Evolutionary conservation across 75 land plant species (phyloP).

Genomic region (Larix kaempferi): DNA sequence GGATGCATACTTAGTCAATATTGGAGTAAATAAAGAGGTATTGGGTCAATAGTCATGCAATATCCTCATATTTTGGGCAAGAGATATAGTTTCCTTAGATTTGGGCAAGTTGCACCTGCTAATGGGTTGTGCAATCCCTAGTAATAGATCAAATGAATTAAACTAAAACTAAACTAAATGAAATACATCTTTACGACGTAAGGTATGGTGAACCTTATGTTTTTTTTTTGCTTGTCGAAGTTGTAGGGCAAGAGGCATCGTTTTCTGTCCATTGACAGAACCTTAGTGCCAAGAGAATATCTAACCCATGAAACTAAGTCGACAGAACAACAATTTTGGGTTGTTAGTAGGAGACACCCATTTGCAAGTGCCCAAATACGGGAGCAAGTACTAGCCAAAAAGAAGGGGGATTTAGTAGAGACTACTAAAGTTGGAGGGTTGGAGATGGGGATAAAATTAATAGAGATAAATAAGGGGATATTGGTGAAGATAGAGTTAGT

Average conservation of each 20-base stretch:
- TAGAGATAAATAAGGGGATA: not conserved
- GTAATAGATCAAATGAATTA: no score
- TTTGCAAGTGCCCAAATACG: slow-evolving; percentile 37
- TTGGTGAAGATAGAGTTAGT: not conserved
- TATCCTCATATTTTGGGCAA: no score
- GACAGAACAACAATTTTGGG: not conserved
- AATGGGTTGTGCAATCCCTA: no score
- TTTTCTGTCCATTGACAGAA: not conserved
- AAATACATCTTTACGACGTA: no score
- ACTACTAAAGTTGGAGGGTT: not conserved
- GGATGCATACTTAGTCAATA: no score
- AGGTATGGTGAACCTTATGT: no score
- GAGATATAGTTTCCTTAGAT: no score
- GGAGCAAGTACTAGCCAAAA: slow-evolving; percentile 32
- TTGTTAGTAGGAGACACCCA: slow-evolving; percentile 18
- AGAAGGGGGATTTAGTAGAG: slow-evolving; percentile 19
- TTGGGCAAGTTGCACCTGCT: no score
- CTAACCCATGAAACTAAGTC: not conserved
- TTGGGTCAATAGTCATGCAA: no score
- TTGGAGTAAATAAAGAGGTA: no score
- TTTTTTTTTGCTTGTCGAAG: no score
- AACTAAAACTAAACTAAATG: no score
- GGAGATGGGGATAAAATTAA: not conserved
- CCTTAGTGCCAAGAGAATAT: not conserved
- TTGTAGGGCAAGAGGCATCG: not conserved